A percentile compares a stretch with the other conserved stretches of the same genome.
These are phyloP conservation scores for Sporothrix inflata DNA, from an alignment of 2,329 filamentous ascomycete genomes.

Conservation along the genomic window DNA sequence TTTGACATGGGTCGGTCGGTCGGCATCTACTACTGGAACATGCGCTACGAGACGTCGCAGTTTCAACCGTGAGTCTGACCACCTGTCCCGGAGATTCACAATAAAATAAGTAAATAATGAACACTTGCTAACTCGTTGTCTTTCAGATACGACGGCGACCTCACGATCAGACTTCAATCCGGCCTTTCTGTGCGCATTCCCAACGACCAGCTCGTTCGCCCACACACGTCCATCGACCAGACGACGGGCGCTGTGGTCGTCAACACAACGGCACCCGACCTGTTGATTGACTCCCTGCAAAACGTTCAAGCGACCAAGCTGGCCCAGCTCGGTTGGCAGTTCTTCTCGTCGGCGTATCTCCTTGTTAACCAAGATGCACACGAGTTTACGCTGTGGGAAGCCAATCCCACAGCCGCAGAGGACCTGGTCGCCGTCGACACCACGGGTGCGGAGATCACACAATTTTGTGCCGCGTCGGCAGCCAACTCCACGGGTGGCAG, in stretches of 20 bases:
- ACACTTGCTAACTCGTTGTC: no score
- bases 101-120: no score
- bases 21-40: constrained; percentile 35
- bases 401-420: constrained; percentile 19
- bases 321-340: constrained; percentile 37
- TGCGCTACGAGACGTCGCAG: constrained; percentile 29
- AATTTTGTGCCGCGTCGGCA: background rate
- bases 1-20: constrained; percentile 22
- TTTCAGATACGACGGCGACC: constrained; percentile 31
- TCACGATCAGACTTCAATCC: constrained; percentile 33
- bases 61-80: background rate
- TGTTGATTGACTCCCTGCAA: constrained; percentile 37
- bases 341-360: constrained; percentile 41
- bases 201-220: constrained; percentile 41
- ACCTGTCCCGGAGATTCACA: no score
- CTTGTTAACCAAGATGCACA: constrained; percentile 39
- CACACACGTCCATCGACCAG: constrained; percentile 36
- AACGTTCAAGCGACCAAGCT: constrained; percentile 36
- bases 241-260: constrained; percentile 20
- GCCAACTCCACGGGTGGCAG: background rate
- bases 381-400: constrained; percentile 36
- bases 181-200: constrained; percentile 36
- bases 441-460: constrained; percentile 2
- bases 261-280: constrained; percentile 35
- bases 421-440: constrained; percentile 33